Base-by-base conservation (phyloP, 2,329 filamentous ascomycete genomes). In the Fusarium begoniae region DNA sequence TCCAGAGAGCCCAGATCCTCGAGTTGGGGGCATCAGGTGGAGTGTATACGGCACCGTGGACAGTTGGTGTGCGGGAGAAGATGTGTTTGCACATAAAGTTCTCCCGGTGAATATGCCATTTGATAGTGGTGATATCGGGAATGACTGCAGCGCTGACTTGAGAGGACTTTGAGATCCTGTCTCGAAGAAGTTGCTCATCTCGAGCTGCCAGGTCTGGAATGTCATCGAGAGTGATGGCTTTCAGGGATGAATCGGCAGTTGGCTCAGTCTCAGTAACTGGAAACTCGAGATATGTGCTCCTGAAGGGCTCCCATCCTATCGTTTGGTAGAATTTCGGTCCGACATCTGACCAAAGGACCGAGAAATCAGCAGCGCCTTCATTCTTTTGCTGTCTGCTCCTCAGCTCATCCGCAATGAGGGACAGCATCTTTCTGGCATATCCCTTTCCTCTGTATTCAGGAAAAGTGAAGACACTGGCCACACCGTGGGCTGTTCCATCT, bases 301-400 rank as follows among this genome's bases (percentile, higher is more conserved):
- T 86, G 77, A 92, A 95, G 0, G 91, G 87, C 55, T 90, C 87
- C 95, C 95, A 98, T 51, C 94, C 94, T 72, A 90, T 87, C 38
- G 86, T 87, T 8, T 92, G 89, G 83, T 98, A 98, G 82, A 95
- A 98, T 44, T 85, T 84, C 85, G 94, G 93, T 26, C 95, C 94
- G 73, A 97, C 95, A 78, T 97, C 94, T 14, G 94, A 97, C 82
- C 91, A 98, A 14, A 98, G 86, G 13, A 97, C 89, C 2, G 93
- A 95, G 81, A 96, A 96, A 20, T 82, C 72, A 80, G 86, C 79
- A 57, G 84, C 82, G 32, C 78, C 75, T n/a, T 77, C 54, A 30
- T 78, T 43, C 73, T 78, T 57, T 5, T 74, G 72, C 47, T 83
- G 75, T 43, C 71, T 70, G 3, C 60, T 60, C 20, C 73, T 74